Base-by-base conservation (phyloP, 306 rosid genomes). In the Macrotyloma uniflorum region DNA sequence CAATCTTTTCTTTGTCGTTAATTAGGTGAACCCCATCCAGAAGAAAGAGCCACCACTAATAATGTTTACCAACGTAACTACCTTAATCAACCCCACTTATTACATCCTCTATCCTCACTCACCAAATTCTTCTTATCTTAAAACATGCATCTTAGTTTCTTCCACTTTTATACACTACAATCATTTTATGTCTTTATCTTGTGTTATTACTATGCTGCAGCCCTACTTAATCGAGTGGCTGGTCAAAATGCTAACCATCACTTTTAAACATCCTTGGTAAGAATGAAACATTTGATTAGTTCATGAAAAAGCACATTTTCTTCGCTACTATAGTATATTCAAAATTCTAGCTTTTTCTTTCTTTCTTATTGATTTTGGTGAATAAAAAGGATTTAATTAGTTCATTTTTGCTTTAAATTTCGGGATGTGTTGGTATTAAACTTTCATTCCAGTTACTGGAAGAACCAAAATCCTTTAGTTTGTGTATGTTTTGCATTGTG, bases 1-100 rank as follows among this genome's bases (percentile, higher is more conserved):
- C 90, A 65, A 83, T 80, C 88, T 88, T 73, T 83, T 66, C 69
- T 78, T 78, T 86, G 74, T 83, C 73, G 18, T 70, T 47, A n/a
- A 12, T 58, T 5, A 70, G 18, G 63, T 57, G 28, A 80, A 55
- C 83, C 61, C 42, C 67, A 47, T 70, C 18, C n/a, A 69, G 26
- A 1, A 1, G 32, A 1, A 26, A 24, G 1, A 58, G 4, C 42
- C 53, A 69, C 33, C 63, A 59, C 46, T 43, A 33, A 58, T 58
- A 32, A 70, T 79, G 55, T 70, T 59, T 46, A 57, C 82, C 77
- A 32, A 79, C 40, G 8, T 67, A 18, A 71, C 51, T 74, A 67
- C 79, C 73, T 45, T 38, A 72, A 71, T 24, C 8, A 42, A 42
- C 3, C 0, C 26, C 57, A 22, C 53, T 46, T 35, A 47, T 70